phyloP scores from a whole-genome alignment of 1,284 basidiomycete species.

The Sanghuangporus weigelae region DNA sequence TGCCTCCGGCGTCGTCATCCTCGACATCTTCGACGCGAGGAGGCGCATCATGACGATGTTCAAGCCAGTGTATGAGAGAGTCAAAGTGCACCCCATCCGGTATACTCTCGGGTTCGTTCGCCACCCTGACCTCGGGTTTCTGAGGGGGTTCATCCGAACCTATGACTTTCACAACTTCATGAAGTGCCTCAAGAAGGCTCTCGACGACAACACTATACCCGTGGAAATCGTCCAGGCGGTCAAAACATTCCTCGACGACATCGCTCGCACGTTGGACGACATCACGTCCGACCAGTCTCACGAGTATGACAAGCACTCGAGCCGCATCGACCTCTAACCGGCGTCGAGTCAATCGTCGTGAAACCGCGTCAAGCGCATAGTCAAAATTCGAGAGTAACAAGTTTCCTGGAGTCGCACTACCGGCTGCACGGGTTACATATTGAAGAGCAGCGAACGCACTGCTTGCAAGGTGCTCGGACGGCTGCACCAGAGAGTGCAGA shows the following conservation, averaged over 20 bases:
- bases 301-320: constrained; percentile 75
- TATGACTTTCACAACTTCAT: constrained; percentile 69
- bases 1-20: constrained; percentile 43
- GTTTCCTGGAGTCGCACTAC: constrained; percentile 80
- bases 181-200: constrained; percentile 82
- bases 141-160: constrained; percentile 40
- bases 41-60: constrained; percentile 37
- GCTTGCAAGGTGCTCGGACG: constrained; percentile 56
- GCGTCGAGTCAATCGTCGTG: constrained; percentile 69
- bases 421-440: constrained; percentile 63
- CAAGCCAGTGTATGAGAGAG: constrained; percentile 61
- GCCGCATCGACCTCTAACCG: constrained; percentile 78
- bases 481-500: constrained; percentile 76
- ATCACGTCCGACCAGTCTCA: constrained; percentile 78
- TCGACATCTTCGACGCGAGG: constrained; percentile 29
- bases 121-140: constrained; percentile 18
- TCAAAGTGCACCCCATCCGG: constrained; percentile 32
- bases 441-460: constrained; percentile 69
- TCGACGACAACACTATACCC: constrained; percentile 84
- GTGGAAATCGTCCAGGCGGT: constrained; percentile 89
- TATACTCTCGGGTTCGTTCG: constrained; percentile 19
- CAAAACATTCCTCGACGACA: constrained; percentile 93
- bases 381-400: constrained; percentile 90
- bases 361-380: constrained; percentile 86
- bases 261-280: constrained; percentile 85